Evolutionary conservation across 2,329 filamentous ascomycete genomes (phyloP).

Genomic region (Fusarium sterilihyphosum): DNA sequence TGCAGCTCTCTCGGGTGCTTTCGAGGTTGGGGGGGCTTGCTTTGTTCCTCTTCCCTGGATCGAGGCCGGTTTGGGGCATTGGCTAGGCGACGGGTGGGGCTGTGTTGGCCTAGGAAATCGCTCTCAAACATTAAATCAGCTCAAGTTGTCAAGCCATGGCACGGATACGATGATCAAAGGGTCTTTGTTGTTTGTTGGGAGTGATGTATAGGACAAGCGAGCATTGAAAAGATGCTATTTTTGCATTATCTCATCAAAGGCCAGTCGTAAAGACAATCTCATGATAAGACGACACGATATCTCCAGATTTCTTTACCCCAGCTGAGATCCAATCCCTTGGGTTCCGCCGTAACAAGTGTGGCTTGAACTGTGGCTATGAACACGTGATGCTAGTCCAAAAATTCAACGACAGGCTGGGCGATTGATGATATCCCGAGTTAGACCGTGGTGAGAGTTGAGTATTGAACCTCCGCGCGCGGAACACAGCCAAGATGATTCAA

Average conservation of each 20-base stretch:
- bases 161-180: background rate
- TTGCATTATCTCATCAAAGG: rapidly evolving
- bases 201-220: background rate
- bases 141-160: background rate
- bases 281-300: background rate
- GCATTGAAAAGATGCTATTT: background rate
- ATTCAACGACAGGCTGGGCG: conserved; percentile 32
- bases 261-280: background rate
- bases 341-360: background rate
- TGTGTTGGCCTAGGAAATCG: conserved; percentile 6
- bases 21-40: conserved; percentile 37
- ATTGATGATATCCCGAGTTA: conserved; percentile 31
- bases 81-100: conserved; percentile 46
- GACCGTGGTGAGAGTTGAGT: conserved; percentile 36
- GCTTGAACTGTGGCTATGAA: conserved; percentile 26
- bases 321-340: background rate
- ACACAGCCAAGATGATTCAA: conserved; percentile 80
- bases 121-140: background rate
- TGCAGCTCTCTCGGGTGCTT: conserved; percentile 17
- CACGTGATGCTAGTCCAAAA: conserved; percentile 44
- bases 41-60: conserved; percentile 33
- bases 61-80: conserved; percentile 41
- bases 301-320: background rate
- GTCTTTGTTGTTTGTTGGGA: background rate
- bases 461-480: conserved; percentile 32